Conservation (phyloP, 164 flowering plant species). For the Stephania cephalantha region DNA sequence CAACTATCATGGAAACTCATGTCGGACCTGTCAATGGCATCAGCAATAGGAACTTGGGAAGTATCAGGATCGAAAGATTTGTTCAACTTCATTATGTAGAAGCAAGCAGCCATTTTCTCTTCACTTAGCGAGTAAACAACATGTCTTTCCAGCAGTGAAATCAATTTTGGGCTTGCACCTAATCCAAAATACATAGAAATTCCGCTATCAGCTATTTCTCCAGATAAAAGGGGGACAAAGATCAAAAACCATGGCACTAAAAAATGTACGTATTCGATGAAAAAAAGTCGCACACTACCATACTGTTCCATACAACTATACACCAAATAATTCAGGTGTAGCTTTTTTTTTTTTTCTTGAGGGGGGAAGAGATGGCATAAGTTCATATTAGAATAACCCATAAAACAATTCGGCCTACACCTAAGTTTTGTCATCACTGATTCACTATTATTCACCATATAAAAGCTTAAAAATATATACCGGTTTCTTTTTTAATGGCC, state of each 20-base stretch:
- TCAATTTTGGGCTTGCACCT: constrained; percentile 48
- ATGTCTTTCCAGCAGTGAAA: constrained; percentile 51
- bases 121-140: constrained; percentile 51
- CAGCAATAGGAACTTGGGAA: constrained; percentile 41
- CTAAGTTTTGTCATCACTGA: background rate
- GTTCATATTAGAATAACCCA: too few species aligned
- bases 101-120: constrained; percentile 52
- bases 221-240: background rate
- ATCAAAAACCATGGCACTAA: background rate
- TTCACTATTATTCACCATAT: background rate
- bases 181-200: constrained; percentile 21
- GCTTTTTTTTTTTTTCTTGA: too few species aligned
- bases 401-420: background rate
- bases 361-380: too few species aligned
- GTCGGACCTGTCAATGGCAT: constrained; percentile 55
- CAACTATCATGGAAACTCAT: background rate
- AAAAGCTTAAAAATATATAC: constrained; percentile 24
- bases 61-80: constrained; percentile 20
- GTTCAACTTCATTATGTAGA: constrained; percentile 59
- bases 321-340: too few species aligned
- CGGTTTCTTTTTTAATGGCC: constrained; percentile 58
- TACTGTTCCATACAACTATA: too few species aligned
- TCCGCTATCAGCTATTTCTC: constrained; percentile 8
- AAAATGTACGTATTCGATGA: too few species aligned
- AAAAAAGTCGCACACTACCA: too few species aligned